phyloP scores from a whole-genome alignment of 768 basidiomycete genomes.

The Termitomyces sp. region DNA sequence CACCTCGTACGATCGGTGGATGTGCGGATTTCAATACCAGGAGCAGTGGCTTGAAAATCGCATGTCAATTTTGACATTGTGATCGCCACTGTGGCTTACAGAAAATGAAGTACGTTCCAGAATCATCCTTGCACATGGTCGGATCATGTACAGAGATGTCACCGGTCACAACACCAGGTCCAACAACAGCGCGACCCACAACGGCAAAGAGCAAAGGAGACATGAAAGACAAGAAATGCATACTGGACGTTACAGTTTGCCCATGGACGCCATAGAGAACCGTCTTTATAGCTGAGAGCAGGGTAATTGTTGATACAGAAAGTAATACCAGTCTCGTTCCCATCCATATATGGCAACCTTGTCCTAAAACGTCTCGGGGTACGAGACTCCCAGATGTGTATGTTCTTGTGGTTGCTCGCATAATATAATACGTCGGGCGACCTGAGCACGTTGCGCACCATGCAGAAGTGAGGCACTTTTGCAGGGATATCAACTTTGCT shows the following conservation, averaged over 20 bases:
- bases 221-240: background rate
- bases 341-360: background rate
- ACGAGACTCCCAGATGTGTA: background rate
- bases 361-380: background rate
- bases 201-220: conserved; percentile 8
- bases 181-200: conserved; percentile 21
- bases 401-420: background rate
- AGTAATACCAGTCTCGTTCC: background rate
- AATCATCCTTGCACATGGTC: conserved; percentile 46
- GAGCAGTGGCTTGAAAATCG: conserved; percentile 32
- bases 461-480: background rate
- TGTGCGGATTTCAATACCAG: conserved; percentile 47
- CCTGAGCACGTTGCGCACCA: background rate
- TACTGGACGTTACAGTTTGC: background rate
- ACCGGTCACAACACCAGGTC: conserved; percentile 36
- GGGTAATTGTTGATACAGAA: background rate
- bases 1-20: conserved; percentile 38
- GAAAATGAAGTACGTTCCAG: conserved; percentile 46
- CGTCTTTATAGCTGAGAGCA: background rate
- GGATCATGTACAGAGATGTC: conserved; percentile 46
- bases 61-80: background rate
- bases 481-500: background rate
- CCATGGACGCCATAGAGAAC: background rate
- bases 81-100: conserved; percentile 25
- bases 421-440: background rate